Conservation (phyloP, 345 rosid genomes). For the Rhodamnia argentea region DNA sequence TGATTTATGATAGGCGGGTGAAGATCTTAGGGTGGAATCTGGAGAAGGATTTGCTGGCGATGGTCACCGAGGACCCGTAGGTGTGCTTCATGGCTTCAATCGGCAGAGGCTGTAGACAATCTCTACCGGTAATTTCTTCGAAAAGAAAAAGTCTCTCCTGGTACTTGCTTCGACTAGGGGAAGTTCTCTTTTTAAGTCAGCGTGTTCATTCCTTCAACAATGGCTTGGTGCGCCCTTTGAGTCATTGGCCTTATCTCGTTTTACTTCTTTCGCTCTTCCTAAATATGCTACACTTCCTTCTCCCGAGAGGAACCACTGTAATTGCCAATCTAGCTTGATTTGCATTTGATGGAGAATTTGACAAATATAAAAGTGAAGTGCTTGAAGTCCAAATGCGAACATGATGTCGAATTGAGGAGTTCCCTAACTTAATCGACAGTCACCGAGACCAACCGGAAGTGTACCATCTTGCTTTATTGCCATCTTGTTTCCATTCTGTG, state of each 20-base stretch:
- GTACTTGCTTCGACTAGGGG: neutral
- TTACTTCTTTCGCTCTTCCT: too few species aligned
- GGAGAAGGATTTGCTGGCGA: fast-evolving
- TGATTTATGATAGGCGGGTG: neutral
- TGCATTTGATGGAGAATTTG: too few species aligned
- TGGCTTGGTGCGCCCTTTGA: neutral
- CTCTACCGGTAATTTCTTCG: neutral
- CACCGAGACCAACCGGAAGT: too few species aligned
- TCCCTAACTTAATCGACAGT: too few species aligned
- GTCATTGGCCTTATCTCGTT: neutral
- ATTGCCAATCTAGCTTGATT: too few species aligned
- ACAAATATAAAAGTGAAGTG: too few species aligned
- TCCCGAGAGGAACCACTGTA: too few species aligned
- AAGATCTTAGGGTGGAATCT: neutral
- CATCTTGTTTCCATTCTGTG: too few species aligned
- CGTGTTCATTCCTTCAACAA: neutral
- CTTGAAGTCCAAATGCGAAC: too few species aligned
- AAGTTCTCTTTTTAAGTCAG: neutral
- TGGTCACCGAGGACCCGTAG: neutral
- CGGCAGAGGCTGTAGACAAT: neutral
- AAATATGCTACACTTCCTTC: too few species aligned
- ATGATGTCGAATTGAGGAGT: too few species aligned
- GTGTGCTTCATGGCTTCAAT: neutral
- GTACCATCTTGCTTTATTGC: too few species aligned
- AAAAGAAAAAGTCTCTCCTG: neutral